Evolutionary conservation across 83 land plant species (phyloP), one percentile per base, ranked within the genome.

Genomic region (Isoetes engelmannii): DNA sequence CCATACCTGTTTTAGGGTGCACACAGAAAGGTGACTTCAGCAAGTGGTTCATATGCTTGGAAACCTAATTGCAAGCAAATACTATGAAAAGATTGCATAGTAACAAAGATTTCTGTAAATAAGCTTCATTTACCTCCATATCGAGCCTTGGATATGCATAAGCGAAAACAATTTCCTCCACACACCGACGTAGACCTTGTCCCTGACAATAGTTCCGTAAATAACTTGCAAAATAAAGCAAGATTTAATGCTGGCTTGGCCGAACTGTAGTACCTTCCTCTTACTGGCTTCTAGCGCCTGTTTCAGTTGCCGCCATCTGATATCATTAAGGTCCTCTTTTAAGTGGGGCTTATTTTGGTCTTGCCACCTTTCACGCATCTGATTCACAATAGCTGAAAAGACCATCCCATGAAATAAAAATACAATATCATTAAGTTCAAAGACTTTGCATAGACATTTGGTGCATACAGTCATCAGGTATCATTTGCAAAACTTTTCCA

Each of bases 1-100:
- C 19, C 42, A 41, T 69, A 94, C 99, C 99, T 57, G 99, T 95
- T 80, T 91, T 87, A n/a, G 99, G 99, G 80, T 95, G 99, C 67
- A 92, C 81, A 67, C 99, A 95, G 57, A 95, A 95, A 47, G 99
- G 99, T 37, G 99, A 81, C 63, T 95, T 95, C 49, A 95, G 83
- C 78, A 95, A 79, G 71, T 95, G 99, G 74, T 92, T 92, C 91
- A 86, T 89, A 77, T 89, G 91, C 80, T 87, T 95, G 41, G 99
- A 79, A 15, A 95, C 99, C 99, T 95, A 42, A 70, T 21, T 55
- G 42, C 68, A 57, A 21, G 12, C 19, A 49, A 43, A n/a, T 42
- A 6, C 19, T 49, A 5, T 65, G 45, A 58, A 64, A 37, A 74
- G 50, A 18, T 62, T 20, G 12, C 44, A 5, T 9, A 48, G 8